Evolutionary conservation across 768 basidiomycete genomes (phyloP), one percentile per base, ranked within the genome.

Genomic region (Amyloporia xantha): DNA sequence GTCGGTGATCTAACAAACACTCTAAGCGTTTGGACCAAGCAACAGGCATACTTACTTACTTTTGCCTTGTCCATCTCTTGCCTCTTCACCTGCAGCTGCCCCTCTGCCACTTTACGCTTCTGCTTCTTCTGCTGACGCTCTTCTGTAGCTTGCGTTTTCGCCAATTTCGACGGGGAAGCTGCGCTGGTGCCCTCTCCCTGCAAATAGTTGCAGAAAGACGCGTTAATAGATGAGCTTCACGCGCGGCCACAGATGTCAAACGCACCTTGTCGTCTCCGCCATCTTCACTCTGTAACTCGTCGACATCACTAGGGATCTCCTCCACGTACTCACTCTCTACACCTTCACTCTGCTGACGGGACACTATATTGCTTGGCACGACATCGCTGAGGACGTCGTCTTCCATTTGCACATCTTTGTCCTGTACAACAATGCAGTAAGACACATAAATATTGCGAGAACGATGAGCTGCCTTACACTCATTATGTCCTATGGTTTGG

Each of bases 341-440:
- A 0, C 85, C 81, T 57, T 84, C 82, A 56, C 86, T 90, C 39
- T 73, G 67, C 75, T 78, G 86, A 60, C 92, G 80, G 48, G 91
- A 93, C 40, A 93, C 84, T 54, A 94, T 91, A 62, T 91, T 90
- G 64, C 84, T 87, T 2, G 92, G 92, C 6, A 95, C 83, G 49
- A 94, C 79, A 64, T 95, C 92, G 59, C 87, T 90, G 52, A 96
- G 75, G 43, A 91, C 84, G 65, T 94, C 92, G 46, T 92, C 91
- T 11, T 81, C 79, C 59, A 69, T 71, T 7, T 52, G 57, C 1
- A 51, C 53, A 10, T 48, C 51, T 15, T 52, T 15, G 35, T 44
- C 44, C 56, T 57, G 44, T 35, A n/a, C 33, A 10, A 10, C 33
- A 35, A 35, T 35, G 33, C n/a, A n/a, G n/a, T 35, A 9, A 35